Conservation (phyloP, 805 yeast genomes). For the Barnettozyma sp. region DNA sequence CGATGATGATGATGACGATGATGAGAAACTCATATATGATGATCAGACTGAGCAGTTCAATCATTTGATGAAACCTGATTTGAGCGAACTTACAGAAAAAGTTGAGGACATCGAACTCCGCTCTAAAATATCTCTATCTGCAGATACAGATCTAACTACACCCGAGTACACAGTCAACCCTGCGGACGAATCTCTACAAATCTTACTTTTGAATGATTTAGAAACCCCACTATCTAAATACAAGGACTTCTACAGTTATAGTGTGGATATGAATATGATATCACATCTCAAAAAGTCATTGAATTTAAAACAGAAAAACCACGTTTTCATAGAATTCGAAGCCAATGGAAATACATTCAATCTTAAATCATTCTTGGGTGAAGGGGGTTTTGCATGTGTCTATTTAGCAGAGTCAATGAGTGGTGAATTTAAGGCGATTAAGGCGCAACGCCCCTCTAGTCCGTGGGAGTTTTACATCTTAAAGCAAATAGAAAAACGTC, state of each 20-base stretch:
- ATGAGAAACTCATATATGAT: conserved; percentile 21
- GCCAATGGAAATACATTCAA: conserved; percentile 40
- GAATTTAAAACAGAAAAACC: conserved; percentile 22
- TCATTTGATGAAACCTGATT: conserved; percentile 8
- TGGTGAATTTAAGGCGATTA: conserved; percentile 57
- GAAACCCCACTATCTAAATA: conserved; percentile 31
- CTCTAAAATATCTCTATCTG: background rate
- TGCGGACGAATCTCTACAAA: conserved; percentile 35
- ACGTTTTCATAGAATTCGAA: conserved; percentile 38
- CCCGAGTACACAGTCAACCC: conserved; percentile 34
- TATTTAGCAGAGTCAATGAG: conserved; percentile 57
- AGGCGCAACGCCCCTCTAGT: conserved; percentile 61
- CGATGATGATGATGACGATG: conserved; percentile 14
- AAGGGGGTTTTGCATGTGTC: conserved; percentile 77
- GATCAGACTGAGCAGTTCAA: conserved; percentile 33
- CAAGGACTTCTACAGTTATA: conserved; percentile 27
- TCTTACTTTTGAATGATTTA: conserved; percentile 32
- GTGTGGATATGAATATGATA: conserved; percentile 30
- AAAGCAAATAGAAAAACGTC: conserved; percentile 43
- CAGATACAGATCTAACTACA: conserved; percentile 1
- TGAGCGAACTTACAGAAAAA: conserved; percentile 32
- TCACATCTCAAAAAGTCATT: conserved; percentile 31
- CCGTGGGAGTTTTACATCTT: conserved; percentile 81
- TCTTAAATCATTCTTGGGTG: conserved; percentile 54
- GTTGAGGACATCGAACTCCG: conserved; percentile 7